Base-by-base conservation (phyloP, 371 early-diverging fungal genomes). In the Apophysomyces ossiformis region DNA sequence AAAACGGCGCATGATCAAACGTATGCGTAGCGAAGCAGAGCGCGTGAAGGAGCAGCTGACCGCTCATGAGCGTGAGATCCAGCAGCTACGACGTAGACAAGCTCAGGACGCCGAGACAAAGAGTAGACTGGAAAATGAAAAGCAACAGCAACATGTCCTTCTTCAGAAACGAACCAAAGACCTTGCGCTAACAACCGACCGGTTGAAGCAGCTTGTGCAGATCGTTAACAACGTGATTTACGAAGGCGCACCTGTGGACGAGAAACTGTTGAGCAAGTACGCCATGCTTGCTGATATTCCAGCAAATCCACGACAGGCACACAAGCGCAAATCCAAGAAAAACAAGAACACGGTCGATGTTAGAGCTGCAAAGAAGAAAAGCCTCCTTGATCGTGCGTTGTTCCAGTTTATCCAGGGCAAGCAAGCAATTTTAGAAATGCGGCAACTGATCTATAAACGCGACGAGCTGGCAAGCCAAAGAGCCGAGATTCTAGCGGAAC, bases 1-100 rank as follows among this genome's bases (percentile, higher is more conserved):
- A 71, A 93, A 93, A 69, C 69, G 83, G 37, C 83, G 87, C 4
- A 89, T 91, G 87, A 71, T 90, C 69, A 89, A 88, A 64, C 85
- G 89, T n/a, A 89, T 92, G 80, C 88, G 89, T 66, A 86, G 85
- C 45, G 91, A 91, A 64, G 84, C 86, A 3, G 85, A 88, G 61
- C 76, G 82, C 7, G 81, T 82, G 67, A 84, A 90, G 57, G 89
- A 87, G 35, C 73, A 86, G 61, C 74, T 84, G 12, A 81, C 79
- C 32, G 73, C 73, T 12, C 88, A 85, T 58, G 86, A 89, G 60
- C 79, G 88, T 37, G 92, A 92, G 68, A 87, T 93, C 63, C 88
- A 90, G 38, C 78, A 78, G 37, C 69, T 93, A 43, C 79, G 85
- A 9, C 76, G 88, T 11, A 83, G 86, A 37, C 91, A 92, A 75